Evolutionary conservation across 176 grass and related monocot genomes (phyloP).

Genomic region (Ampelocalamus luodianensis): DNA sequence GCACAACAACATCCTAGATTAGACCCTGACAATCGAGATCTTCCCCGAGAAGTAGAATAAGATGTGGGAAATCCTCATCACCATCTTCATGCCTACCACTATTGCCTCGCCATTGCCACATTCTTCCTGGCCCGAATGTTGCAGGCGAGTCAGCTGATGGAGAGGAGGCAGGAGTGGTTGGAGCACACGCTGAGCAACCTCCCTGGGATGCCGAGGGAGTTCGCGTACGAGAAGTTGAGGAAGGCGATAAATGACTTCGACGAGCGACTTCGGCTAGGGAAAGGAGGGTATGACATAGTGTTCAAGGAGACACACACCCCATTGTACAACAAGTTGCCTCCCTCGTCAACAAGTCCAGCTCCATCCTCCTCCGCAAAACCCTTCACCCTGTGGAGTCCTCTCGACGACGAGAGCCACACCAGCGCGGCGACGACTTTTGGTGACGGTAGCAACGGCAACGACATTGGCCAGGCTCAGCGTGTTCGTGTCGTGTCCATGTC

Average conservation of each 20-base stretch:
- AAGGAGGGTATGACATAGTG: too few relatives aligned
- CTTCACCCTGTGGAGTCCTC: too few relatives aligned
- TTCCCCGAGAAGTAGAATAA: constrained; percentile 28
- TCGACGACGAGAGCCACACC: too few relatives aligned
- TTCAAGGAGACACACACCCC: too few relatives aligned
- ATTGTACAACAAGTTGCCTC: too few relatives aligned
- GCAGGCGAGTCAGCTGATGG: neutral
- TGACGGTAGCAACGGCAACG: too few relatives aligned
- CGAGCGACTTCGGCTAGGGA: too few relatives aligned
- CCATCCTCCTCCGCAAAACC: too few relatives aligned
- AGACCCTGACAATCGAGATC: constrained; percentile 52
- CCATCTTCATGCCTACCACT: neutral
- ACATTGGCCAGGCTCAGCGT: too few relatives aligned
- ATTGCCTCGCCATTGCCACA: neutral
- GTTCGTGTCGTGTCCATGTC: too few relatives aligned
- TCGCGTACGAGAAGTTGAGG: constrained; percentile 41
- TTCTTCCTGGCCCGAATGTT: neutral
- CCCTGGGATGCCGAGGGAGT: constrained; percentile 54
- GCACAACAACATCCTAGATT: constrained; percentile 77
- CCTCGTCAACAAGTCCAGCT: too few relatives aligned
- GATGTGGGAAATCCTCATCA: constrained; percentile 6
- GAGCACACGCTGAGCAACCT: constrained; percentile 49
- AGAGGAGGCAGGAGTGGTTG: constrained; percentile 34
- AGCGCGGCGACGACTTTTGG: too few relatives aligned
- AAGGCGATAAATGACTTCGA: constrained; percentile 61